Evolutionary conservation across 352 stramenopile species (phyloP), one percentile per base, ranked within the genome.

Genomic region (Pythium monospermum): DNA sequence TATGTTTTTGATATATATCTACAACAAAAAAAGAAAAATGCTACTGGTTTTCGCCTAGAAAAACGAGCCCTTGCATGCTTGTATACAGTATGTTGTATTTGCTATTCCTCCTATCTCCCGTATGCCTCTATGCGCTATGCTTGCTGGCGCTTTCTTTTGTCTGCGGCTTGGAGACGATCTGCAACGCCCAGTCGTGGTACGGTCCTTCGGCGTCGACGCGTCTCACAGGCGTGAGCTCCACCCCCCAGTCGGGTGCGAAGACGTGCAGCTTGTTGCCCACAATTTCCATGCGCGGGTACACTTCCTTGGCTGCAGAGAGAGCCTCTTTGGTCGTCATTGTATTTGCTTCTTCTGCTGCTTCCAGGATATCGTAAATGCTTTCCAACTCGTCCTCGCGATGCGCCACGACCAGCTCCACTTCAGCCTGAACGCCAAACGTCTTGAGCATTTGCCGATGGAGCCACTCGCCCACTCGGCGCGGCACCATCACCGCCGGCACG

Each of bases 401-500:
- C 1, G 66, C 59, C 32, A 83, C 57, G 1, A 37, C 51, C 4
- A 89, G 48, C 33, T 79, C 64, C 23, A 87, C 56, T 12, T 57
- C 60, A 19, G 74, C 59, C 6, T 53, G 64, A 6, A 76, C 40
- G 15, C n/a, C 7, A 4, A 21, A 10, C 15, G 46, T 30, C 27
- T 45, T 28, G 28, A 55, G n/a, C 19, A 51, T 12, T 25, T 63
- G 57, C 6, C 46, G 49, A 25, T 59, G 28, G 19, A 91, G 71
- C 76, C 73, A 91, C 21, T 79, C 69, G 13, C 76, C 79, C 8
- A 81, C 68, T 16, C 79, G 73, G 13, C 70, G 61, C 19, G 79
- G 64, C 11, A 91, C 51, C 79, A 91, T 88, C 49, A 88, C 68
- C 7, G 73, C 70, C 12, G 79, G 76, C 6, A 87, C 61, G 4